Evolutionary conservation across 768 basidiomycete genomes (phyloP).

Genomic region (Saitozyma sp.): DNA sequence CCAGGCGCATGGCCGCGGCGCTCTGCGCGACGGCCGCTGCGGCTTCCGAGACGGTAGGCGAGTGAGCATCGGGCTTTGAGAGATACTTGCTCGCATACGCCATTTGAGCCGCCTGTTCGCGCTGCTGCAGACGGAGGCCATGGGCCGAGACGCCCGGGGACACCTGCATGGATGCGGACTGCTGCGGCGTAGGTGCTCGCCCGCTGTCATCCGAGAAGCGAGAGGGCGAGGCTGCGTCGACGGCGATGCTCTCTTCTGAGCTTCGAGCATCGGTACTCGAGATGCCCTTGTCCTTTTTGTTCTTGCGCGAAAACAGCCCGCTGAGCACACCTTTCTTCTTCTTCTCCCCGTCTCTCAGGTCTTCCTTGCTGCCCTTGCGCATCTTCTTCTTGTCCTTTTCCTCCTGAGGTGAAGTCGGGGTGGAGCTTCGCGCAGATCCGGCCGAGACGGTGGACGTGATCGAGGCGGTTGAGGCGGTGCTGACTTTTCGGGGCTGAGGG

Average conservation of each 20-base stretch:
- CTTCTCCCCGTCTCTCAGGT: slow-evolving; percentile 31
- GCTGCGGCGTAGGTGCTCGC: slow-evolving; percentile 3
- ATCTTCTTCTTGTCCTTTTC: slow-evolving; percentile 58
- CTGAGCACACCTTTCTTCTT: slow-evolving; percentile 69
- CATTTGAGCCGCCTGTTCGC: slow-evolving; percentile 83
- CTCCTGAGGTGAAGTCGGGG: slow-evolving; percentile 37
- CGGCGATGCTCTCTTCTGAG: slow-evolving; percentile 47
- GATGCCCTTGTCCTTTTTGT: slow-evolving; percentile 61
- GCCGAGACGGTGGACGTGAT: slow-evolving; percentile 31
- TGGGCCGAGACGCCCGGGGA: slow-evolving; percentile 59
- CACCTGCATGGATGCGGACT: slow-evolving; percentile 3
- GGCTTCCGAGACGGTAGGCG: slow-evolving; percentile 68
- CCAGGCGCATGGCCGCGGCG: slow-evolving; percentile 48
- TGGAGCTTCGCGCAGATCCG: slow-evolving; percentile 10
- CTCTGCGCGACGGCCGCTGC: slow-evolving; percentile 67
- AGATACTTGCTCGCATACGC: slow-evolving; percentile 81
- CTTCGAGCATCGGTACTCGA: slow-evolving; percentile 31
- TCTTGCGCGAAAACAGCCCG: slow-evolving; percentile 66
- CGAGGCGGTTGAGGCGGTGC: slow-evolving; percentile 56
- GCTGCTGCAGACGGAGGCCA: slow-evolving; percentile 71
- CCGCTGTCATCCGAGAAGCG: slow-evolving; percentile 26
- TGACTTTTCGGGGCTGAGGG: slow-evolving; percentile 54
- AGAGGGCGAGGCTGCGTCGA: slow-evolving; percentile 27
- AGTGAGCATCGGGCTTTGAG: slow-evolving; percentile 71
- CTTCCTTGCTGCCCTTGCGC: slow-evolving; percentile 33